Evolutionary conservation across 148 eudicot genomes (phyloP).

Genomic region (Rhododendron kiyosumense): DNA sequence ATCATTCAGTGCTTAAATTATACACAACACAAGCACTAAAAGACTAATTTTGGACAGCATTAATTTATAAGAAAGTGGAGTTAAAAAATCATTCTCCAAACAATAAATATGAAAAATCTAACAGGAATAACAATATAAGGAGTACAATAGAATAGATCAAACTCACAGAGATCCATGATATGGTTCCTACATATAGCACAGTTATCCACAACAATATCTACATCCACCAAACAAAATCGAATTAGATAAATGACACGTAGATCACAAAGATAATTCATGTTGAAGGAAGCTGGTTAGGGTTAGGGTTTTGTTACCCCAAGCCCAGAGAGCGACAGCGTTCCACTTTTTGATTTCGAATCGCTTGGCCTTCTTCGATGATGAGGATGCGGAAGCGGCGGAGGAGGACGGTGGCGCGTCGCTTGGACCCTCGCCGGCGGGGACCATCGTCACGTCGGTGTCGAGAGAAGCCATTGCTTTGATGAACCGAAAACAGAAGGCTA

Average conservation of each 20-base stretch:
- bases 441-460: conserved; percentile 45
- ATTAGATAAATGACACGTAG: background rate
- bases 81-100: background rate
- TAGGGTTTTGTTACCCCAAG: conserved; percentile 58
- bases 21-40: background rate
- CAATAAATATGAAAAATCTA: background rate
- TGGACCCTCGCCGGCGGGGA: conserved; percentile 42
- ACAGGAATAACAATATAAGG: background rate
- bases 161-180: conserved; percentile 92
- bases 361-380: conserved; percentile 50
- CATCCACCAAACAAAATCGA: background rate
- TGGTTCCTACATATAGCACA: conserved; percentile 93
- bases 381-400: conserved; percentile 13
- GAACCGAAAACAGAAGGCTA: background rate
- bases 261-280: background rate
- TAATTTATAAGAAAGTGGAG: background rate
- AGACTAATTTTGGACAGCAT: background rate
- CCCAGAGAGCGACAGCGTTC: conserved; percentile 97
- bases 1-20: background rate
- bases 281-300: background rate
- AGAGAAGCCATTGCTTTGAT: conserved; percentile 24
- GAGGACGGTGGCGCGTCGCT: conserved; percentile 27
- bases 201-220: conserved; percentile 86
- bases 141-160: background rate
- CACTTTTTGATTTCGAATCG: conserved; percentile 95